phyloP scores from a whole-genome alignment of 1,284 basidiomycete genomes.

The Kalmanozyma brasiliensis region DNA sequence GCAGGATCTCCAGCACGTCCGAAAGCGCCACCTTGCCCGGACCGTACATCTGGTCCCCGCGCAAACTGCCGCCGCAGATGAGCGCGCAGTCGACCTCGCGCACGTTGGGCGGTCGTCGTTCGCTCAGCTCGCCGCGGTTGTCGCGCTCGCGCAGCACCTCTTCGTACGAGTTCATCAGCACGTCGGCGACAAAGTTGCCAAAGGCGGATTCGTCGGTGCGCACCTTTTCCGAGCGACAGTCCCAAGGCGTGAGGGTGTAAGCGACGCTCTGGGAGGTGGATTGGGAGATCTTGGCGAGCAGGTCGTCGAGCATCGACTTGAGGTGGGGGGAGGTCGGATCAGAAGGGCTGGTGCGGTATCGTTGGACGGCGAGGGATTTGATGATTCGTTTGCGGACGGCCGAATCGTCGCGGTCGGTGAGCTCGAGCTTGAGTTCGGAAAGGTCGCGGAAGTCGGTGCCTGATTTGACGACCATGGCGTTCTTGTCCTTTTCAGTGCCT shows the following conservation, averaged over 20 bases:
- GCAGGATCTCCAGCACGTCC: slow-evolving; percentile 85
- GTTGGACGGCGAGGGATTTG: slow-evolving; percentile 75
- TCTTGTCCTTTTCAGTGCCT: slow-evolving; percentile 78
- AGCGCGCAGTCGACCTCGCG: slow-evolving; percentile 53
- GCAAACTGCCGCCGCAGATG: slow-evolving; percentile 75
- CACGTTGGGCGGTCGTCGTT: slow-evolving; percentile 14
- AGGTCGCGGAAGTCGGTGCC: slow-evolving; percentile 91
- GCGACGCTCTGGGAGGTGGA: slow-evolving; percentile 75
- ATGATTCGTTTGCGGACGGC: slow-evolving; percentile 76
- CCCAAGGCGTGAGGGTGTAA: slow-evolving; percentile 78
- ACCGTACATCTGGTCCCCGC: slow-evolving; percentile 83
- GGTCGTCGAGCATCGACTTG: slow-evolving; percentile 74
- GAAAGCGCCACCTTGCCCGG: slow-evolving; percentile 82
- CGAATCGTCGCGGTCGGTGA: slow-evolving; percentile 75
- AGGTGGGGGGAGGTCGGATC: slow-evolving; percentile 75
- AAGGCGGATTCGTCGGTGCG: slow-evolving; percentile 79
- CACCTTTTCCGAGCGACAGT: slow-evolving; percentile 80
- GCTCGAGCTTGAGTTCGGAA: slow-evolving; percentile 77
- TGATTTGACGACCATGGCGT: slow-evolving; percentile 76
- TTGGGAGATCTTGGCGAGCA: slow-evolving; percentile 78
- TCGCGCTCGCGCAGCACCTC: slow-evolving; percentile 75
- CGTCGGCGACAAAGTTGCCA: slow-evolving; percentile 90
- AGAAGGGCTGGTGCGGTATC: slow-evolving; percentile 75
- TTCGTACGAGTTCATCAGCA: slow-evolving; percentile 85
- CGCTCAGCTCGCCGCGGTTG: slow-evolving; percentile 70